These are phyloP conservation scores for Penicillium sp. DNA, from an alignment of 2,329 filamentous ascomycete species.

Conservation along the genomic window DNA sequence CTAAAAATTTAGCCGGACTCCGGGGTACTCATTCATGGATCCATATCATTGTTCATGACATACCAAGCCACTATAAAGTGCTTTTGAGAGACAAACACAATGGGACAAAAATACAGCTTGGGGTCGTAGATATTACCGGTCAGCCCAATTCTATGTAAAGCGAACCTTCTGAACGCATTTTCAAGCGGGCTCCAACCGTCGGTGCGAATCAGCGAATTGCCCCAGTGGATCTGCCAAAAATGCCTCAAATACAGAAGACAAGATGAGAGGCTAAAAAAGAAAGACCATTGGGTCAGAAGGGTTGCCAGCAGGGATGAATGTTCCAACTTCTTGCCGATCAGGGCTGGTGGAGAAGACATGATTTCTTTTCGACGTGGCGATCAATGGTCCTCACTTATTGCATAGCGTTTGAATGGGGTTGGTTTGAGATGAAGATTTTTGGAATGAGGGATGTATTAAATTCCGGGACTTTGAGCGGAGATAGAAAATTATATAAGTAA, in stretches of 20 bases:
- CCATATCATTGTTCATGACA: not conserved
- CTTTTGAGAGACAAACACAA: not conserved
- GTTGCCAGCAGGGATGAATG: too few species aligned
- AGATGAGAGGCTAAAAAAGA: not conserved
- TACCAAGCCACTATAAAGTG: not conserved
- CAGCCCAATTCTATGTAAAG: not conserved
- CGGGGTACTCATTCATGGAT: not conserved
- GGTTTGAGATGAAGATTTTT: not conserved
- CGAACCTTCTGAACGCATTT: not conserved
- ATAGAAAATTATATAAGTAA: not conserved
- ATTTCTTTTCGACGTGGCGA: too few species aligned
- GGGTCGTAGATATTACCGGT: not conserved
- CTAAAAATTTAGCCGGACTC: not conserved
- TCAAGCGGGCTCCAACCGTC: not conserved
- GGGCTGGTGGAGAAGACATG: too few species aligned
- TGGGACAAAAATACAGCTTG: not conserved
- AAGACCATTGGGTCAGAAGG: too few species aligned
- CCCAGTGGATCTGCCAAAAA: not conserved
- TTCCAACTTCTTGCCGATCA: not conserved
- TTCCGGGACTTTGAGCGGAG: not conserved
- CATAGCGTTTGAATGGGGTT: too few species aligned
- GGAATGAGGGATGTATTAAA: not conserved
- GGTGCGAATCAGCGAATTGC: not conserved
- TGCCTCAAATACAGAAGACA: not conserved
- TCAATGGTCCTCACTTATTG: too few species aligned